Percentiles rank a stretch among this genome's conserved stretches.
phyloP scores from a whole-genome alignment of 1,284 basidiomycete species.

The Cronartium ribicola region DNA sequence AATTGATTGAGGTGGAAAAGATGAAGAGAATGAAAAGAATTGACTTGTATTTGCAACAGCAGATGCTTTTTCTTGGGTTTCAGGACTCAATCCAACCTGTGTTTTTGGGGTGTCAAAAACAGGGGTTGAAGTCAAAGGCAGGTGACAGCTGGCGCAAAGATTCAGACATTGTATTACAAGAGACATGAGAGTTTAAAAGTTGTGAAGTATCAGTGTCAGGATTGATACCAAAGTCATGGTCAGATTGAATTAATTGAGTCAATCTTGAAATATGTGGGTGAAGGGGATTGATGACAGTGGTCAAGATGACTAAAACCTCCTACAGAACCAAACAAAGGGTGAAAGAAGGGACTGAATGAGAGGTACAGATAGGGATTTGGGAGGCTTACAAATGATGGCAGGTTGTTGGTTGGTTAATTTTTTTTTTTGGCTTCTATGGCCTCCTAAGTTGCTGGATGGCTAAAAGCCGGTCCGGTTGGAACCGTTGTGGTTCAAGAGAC shows the following conservation, averaged over 20 bases:
- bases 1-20: neutral
- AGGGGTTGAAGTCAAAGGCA: no score
- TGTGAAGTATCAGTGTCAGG: no score
- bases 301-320: neutral
- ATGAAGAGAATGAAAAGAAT: neutral
- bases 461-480: neutral
- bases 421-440: neutral
- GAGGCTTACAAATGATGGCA: neutral
- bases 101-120: no score
- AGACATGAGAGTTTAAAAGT: no score
- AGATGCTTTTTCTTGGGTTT: no score
- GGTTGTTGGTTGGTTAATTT: neutral
- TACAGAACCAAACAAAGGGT: neutral
- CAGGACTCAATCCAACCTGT: no score
- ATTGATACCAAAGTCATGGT: no score
- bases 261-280: neutral
- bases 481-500: neutral
- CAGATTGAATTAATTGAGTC: no score
- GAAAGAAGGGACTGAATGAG: neutral
- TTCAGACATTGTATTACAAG: no score
- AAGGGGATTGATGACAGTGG: neutral
- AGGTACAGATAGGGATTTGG: neutral
- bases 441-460: neutral
- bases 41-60: no score
- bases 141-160: no score